A percentile compares a stretch with the other conserved stretches of the same genome.
Conservation (phyloP, 495 filamentous ascomycete species). For the Pyronema omphalodes region DNA sequence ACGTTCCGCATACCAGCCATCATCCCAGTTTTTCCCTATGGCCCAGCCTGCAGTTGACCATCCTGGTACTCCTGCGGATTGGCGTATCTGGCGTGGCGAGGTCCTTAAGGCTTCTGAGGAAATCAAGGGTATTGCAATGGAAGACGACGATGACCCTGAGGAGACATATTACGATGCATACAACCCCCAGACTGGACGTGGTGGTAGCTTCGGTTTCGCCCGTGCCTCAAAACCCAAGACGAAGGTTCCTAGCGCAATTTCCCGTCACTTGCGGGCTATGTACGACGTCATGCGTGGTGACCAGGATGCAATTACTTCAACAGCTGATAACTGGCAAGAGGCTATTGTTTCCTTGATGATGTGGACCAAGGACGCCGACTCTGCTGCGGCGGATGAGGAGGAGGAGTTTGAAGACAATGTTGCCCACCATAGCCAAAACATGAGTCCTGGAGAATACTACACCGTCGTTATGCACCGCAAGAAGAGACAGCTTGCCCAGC, state of each 20-base stretch:
- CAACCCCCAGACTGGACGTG: conserved; percentile 1
- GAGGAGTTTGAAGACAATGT: conserved; percentile 15
- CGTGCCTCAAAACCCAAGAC: neutral
- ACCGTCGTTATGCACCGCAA: neutral
- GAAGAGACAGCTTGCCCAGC: conserved; percentile 7
- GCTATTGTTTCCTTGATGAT: conserved; percentile 15
- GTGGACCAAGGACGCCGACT: conserved; percentile 11
- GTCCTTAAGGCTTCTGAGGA: conserved; percentile 18
- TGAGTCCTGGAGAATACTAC: neutral
- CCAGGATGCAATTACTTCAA: conserved; percentile 12
- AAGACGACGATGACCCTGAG: conserved; percentile 10
- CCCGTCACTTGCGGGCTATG: conserved; percentile 8
- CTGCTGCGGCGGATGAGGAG: conserved; percentile 9
- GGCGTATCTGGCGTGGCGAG: conserved; percentile 24
- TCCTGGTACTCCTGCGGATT: conserved; percentile 14
- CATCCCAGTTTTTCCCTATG: conserved; percentile 3
- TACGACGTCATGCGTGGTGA: conserved; percentile 21
- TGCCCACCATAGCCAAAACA: neutral
- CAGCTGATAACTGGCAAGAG: conserved; percentile 18
- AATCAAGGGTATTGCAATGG: conserved; percentile 1
- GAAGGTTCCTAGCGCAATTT: conserved; percentile 12
- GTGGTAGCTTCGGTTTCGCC: conserved; percentile 2
- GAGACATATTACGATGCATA: conserved; percentile 11
- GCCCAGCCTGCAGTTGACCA: neutral
- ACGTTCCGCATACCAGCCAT: conserved; percentile 14